Conservation (phyloP, 768 basidiomycete species). For the Russula emetica region DNA sequence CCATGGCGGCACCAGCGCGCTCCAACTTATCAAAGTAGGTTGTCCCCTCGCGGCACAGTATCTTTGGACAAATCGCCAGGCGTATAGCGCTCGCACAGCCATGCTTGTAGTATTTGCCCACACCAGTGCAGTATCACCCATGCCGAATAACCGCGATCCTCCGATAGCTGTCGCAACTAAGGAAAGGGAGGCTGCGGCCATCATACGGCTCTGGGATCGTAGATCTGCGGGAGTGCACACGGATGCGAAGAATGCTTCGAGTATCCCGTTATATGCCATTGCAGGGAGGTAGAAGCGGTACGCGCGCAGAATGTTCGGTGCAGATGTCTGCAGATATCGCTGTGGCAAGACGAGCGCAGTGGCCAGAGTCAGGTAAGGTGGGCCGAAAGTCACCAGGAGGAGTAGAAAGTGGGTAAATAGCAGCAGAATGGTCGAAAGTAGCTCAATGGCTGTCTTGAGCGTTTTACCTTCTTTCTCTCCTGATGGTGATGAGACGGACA, state of each 20-base stretch:
- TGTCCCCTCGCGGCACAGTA: conserved; percentile 42
- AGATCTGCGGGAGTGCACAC: conserved; percentile 67
- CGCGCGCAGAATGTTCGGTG: conserved; percentile 66
- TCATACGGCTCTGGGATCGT: conserved; percentile 70
- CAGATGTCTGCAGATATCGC: conserved; percentile 70
- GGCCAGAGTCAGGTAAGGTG: conserved; percentile 66
- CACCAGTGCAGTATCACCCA: conserved; percentile 67
- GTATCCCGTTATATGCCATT: conserved; percentile 82
- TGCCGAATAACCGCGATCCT: conserved; percentile 41
- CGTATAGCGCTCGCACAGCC: conserved; percentile 57
- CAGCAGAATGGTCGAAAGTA: conserved; percentile 48
- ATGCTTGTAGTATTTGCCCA: conserved; percentile 74
- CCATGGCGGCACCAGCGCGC: conserved; percentile 30
- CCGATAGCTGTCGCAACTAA: conserved; percentile 56
- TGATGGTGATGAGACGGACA: conserved; percentile 15
- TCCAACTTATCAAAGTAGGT: conserved; percentile 28
- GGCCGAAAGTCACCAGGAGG: conserved; percentile 69
- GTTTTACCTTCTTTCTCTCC: conserved; percentile 8
- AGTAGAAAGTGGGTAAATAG: conserved; percentile 68
- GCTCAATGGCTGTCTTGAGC: conserved; percentile 41
- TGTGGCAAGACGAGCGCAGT: conserved; percentile 66
- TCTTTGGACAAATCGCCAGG: conserved; percentile 43
- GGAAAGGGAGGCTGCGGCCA: conserved; percentile 67
- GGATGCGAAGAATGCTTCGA: conserved; percentile 88
- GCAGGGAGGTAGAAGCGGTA: conserved; percentile 90